Conservation (phyloP, 805 yeast species). For the Metschnikowia sp. region DNA sequence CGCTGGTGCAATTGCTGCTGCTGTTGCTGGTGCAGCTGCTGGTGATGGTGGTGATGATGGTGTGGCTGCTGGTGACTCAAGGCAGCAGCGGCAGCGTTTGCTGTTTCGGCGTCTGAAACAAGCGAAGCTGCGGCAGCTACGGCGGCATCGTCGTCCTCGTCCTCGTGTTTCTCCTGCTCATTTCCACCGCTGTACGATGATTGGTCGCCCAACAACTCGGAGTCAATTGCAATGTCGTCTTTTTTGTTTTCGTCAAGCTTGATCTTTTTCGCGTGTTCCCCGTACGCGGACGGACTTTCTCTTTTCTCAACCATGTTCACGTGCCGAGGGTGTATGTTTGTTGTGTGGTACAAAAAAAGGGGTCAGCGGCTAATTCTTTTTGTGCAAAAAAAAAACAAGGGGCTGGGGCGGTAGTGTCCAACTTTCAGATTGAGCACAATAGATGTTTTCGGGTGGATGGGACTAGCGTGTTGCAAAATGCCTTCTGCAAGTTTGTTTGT, state of each 20-base stretch:
- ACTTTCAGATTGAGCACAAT: no score
- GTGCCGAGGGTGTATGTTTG: neutral
- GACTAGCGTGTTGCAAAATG: conserved; percentile 3
- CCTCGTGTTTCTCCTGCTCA: conserved; percentile 12
- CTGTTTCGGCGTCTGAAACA: conserved; percentile 24
- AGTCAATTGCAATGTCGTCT: conserved; percentile 35
- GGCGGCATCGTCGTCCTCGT: conserved; percentile 23
- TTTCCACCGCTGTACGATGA: conserved; percentile 23
- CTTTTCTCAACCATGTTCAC: conserved; percentile 18
- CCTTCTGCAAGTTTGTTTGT: neutral
- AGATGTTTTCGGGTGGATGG: neutral
- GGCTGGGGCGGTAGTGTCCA: neutral
- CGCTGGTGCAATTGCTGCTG: conserved; percentile 20
- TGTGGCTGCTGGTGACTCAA: conserved; percentile 23
- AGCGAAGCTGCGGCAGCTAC: conserved; percentile 30
- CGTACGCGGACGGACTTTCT: conserved; percentile 16
- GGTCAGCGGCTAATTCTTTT: neutral
- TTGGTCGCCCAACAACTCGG: conserved; percentile 43
- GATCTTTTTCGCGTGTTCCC: conserved; percentile 13
- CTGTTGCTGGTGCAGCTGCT: conserved; percentile 18
- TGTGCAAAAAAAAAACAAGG: neutral
- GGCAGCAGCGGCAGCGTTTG: conserved; percentile 22
- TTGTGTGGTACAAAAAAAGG: neutral
- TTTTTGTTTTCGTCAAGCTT: conserved; percentile 16
- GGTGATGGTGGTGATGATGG: conserved; percentile 20